Base-by-base conservation (phyloP, 2,329 filamentous ascomycete genomes). In the Talaromyces atroroseus region DNA sequence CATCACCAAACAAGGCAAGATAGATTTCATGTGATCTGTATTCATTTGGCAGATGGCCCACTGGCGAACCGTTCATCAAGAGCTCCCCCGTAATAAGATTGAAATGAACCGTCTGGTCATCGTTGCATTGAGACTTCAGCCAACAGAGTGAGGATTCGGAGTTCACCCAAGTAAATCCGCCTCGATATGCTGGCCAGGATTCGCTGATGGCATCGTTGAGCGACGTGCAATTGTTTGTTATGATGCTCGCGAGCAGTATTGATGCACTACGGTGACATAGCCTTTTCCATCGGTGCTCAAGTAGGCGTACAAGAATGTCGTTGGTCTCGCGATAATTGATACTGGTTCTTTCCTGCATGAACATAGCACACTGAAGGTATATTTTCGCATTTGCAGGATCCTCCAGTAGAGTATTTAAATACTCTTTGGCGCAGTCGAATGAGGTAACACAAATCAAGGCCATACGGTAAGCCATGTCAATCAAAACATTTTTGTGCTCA, bases 381-480 rank as follows among this genome's bases (percentile, higher is more conserved):
- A 50, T 14, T 20, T 6, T 20, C 2, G 18, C 18, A 21, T 38
- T 40, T 4, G 5, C 29, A 14, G 14, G 48, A 40, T 40, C 11
- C 16, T 50, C 29, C 0, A 81, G 59, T 1, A 75, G 54, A 0
- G 5, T 14, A 0, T 60, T 24, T 1, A 78, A 56, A 21, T 69
- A 59, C 0, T 58, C 7, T 0, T 60, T 48, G 16, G 80, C 76
- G 1, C 77, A 60, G 54, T 80, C 71, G 52, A 78, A 82, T 0
- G 78, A 77, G n/a, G 64, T 62, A 2, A 67, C 62, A 54, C 78
- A 78, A 1, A 76, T 68, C 36, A 80, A 58, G 0, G 74, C 71
- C 2, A 78, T 65, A 47, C 78, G 72, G 11, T 74, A 65, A 2
- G 66, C 64, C 26, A 71, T 68, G 0, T 61, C 57, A 16, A 62